These are phyloP conservation scores for Gryganskiella cystojenkinii DNA, from an alignment of 192 early-diverging fungal species.

Conservation along the genomic window DNA sequence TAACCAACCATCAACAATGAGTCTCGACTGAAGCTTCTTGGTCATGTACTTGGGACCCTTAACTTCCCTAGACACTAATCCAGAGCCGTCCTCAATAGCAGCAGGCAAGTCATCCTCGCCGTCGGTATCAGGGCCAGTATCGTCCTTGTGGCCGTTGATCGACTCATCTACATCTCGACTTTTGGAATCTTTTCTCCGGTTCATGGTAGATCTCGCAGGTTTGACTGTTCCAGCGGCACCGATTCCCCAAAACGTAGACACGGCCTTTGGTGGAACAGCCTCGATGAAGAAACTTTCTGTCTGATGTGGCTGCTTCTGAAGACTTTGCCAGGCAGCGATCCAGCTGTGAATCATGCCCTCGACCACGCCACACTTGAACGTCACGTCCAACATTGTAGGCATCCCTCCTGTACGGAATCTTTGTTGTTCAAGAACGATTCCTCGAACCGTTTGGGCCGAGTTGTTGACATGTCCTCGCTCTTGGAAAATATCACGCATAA, in stretches of 20 bases:
- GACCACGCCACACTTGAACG: conserved; percentile 52
- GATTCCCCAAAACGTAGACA: conserved; percentile 32
- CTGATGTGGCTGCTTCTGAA: not conserved
- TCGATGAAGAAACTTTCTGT: conserved; percentile 6
- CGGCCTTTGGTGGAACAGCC: conserved; percentile 27
- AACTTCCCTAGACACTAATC: not conserved
- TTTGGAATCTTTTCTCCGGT: not conserved
- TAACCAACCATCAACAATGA: conserved; percentile 40
- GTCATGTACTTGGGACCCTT: not conserved
- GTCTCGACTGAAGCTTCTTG: conserved; percentile 40
- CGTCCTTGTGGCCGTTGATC: too few species aligned
- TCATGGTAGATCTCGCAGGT: not conserved
- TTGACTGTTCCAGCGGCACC: conserved; percentile 1
- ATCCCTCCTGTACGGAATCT: conserved; percentile 52
- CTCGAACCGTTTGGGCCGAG: not conserved
- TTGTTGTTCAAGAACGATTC: conserved; percentile 55
- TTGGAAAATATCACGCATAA: conserved; percentile 16
- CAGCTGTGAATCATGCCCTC: conserved; percentile 57
- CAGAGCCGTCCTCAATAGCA: not conserved
- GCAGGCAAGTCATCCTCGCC: too few species aligned
- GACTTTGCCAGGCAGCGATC: conserved; percentile 24
- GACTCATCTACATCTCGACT: not conserved
- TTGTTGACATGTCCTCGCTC: too few species aligned
- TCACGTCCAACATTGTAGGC: conserved; percentile 45
- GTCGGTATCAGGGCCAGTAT: too few species aligned